Conservation (phyloP, 139 green algal genomes). For the Tetradesmus lagerheimii region DNA sequence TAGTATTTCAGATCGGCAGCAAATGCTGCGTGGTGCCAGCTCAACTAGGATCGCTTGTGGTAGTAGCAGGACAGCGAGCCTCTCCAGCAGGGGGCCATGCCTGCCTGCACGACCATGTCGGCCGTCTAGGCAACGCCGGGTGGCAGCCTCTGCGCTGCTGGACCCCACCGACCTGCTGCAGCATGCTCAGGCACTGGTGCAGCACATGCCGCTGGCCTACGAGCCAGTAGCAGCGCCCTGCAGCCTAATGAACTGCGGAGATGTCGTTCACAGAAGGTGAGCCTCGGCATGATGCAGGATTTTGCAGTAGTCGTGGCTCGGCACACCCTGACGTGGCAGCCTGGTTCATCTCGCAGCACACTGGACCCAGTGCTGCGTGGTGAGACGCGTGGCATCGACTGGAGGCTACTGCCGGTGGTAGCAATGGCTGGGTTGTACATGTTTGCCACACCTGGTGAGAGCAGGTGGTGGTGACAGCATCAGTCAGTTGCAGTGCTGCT, state of each 20-base stretch:
- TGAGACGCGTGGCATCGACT: conserved; percentile 78
- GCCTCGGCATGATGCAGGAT: no score
- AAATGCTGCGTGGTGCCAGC: background rate
- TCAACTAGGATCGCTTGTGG: background rate
- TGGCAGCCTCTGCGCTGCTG: background rate
- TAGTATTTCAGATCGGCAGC: background rate
- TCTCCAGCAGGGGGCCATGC: conserved; percentile 11
- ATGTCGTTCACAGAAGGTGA: conserved; percentile 88
- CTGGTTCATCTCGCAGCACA: conserved; percentile 71
- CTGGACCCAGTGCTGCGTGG: conserved; percentile 87
- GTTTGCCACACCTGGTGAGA: conserved; percentile 71
- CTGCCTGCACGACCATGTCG: background rate
- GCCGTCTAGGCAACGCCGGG: background rate
- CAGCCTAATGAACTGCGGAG: conserved; percentile 89
- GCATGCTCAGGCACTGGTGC: conserved; percentile 45
- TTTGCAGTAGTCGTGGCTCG: background rate
- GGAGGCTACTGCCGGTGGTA: conserved; percentile 67
- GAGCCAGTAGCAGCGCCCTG: conserved; percentile 87
- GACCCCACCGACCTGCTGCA: conserved; percentile 32
- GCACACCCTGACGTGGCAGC: background rate
- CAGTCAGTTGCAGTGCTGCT: background rate
- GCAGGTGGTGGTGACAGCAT: background rate
- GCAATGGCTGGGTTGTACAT: conserved; percentile 71
- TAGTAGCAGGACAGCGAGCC: background rate
- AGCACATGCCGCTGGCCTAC: conserved; percentile 80